A percentile compares a stretch with the other conserved stretches of the same genome.
Conservation (phyloP, 495 filamentous ascomycete genomes). For the Aspergillus saccharolyticus region DNA sequence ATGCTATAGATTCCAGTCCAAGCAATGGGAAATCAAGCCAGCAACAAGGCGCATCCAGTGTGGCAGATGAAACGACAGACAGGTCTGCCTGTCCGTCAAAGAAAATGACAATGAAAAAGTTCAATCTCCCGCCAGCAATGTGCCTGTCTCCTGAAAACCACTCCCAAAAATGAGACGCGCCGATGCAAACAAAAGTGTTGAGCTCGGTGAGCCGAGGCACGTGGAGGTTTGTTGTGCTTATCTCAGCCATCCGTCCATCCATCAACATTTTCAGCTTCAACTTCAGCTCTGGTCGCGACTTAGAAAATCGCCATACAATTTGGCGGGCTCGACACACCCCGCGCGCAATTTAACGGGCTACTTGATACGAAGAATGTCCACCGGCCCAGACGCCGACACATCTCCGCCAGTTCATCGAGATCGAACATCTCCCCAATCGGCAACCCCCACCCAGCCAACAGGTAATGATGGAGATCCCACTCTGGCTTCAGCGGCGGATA, state of each 20-base stretch:
- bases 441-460: conserved; percentile 63
- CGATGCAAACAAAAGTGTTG: too few species aligned
- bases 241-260: background rate
- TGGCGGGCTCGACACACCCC: conserved; percentile 42
- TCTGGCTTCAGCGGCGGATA: conserved; percentile 50
- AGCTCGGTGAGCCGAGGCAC: background rate
- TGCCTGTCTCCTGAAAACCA: background rate
- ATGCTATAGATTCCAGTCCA: background rate
- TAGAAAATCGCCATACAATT: conserved; percentile 47
- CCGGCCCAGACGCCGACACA: conserved; percentile 49
- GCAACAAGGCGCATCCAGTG: background rate
- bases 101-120: background rate
- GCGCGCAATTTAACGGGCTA: conserved; percentile 52
- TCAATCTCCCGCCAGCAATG: too few species aligned
- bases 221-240: background rate
- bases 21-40: background rate
- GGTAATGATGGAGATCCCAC: conserved; percentile 58
- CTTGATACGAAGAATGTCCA: conserved; percentile 73
- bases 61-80: background rate
- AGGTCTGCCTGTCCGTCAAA: background rate
- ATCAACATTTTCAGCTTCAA: background rate
- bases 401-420: conserved; percentile 50
- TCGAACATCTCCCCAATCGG: conserved; percentile 66
- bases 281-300: background rate
- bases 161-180: background rate